A percentile compares a stretch with the other conserved stretches of the same genome.
Conservation (phyloP, 768 basidiomycete genomes). For the Chiua virens region DNA sequence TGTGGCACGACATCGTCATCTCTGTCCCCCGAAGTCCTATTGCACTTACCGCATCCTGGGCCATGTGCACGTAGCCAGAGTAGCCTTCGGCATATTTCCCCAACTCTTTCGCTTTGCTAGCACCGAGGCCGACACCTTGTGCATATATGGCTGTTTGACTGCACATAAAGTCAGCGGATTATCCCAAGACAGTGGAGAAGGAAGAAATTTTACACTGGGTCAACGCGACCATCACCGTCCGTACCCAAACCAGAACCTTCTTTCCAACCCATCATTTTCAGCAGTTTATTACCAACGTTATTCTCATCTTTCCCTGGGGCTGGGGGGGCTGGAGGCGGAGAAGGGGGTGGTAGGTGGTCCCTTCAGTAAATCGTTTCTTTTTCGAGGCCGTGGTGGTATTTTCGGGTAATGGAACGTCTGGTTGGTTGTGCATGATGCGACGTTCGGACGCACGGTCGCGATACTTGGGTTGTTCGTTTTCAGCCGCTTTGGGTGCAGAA, state of each 20-base stretch:
- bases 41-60: constrained; percentile 61
- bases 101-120: constrained; percentile 84
- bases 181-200: background rate
- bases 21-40: constrained; percentile 21
- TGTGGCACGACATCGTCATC: constrained; percentile 14
- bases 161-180: constrained; percentile 9
- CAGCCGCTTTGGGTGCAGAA: constrained; percentile 22
- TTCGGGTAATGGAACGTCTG: constrained; percentile 71
- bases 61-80: constrained; percentile 69
- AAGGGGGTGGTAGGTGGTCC: constrained; percentile 57
- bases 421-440: constrained; percentile 87
- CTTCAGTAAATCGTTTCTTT: constrained; percentile 51
- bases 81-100: constrained; percentile 70
- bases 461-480: constrained; percentile 73
- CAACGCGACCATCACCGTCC: constrained; percentile 79
- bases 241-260: constrained; percentile 86
- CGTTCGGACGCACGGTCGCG: constrained; percentile 94
- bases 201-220: constrained; percentile 64
- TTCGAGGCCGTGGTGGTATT: constrained; percentile 36
- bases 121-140: constrained; percentile 88
- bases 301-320: constrained; percentile 77
- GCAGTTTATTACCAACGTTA: constrained; percentile 89
- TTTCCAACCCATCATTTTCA: constrained; percentile 99
- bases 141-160: constrained; percentile 87
- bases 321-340: constrained; percentile 60